These are phyloP conservation scores for Talaromyces sp. DNA, from an alignment of 2,329 filamentous ascomycete genomes.

Conservation along the genomic window DNA sequence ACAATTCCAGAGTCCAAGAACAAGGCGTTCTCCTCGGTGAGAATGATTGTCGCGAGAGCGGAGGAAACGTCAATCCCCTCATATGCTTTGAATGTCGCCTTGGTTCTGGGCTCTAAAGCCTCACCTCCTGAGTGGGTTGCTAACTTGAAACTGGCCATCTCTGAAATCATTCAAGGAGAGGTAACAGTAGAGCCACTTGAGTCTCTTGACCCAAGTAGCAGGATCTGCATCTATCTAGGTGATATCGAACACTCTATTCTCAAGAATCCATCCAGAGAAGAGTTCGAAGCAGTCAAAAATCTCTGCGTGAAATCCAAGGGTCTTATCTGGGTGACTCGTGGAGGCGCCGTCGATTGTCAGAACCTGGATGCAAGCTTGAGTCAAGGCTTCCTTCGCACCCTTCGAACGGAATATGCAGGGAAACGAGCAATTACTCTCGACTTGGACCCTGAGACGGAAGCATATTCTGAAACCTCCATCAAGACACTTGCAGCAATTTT, in stretches of 20 bases:
- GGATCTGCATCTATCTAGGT: background rate
- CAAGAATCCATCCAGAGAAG: background rate
- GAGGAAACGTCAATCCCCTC: background rate
- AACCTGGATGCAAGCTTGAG: background rate
- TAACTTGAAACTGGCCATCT: background rate
- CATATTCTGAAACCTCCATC: background rate
- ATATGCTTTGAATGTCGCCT: background rate
- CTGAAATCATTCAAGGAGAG: background rate
- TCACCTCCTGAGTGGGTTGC: background rate
- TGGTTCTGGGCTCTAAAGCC: background rate
- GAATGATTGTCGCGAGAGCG: background rate
- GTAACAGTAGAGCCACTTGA: background rate
- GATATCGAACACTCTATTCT: background rate
- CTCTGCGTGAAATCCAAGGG: background rate
- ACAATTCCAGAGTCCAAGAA: background rate
- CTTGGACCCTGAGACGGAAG: background rate
- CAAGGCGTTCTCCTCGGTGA: background rate
- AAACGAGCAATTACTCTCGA: background rate
- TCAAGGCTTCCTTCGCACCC: background rate
- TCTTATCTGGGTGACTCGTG: slow-evolving; percentile 8
- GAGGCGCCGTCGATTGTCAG: background rate
- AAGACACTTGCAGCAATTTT: background rate
- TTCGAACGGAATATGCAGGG: background rate
- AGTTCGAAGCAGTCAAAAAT: background rate
- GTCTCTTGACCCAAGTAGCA: background rate